Evolutionary conservation across 2,329 filamentous ascomycete species (phyloP).

Genomic region (Rhynchosporium agropyri): DNA sequence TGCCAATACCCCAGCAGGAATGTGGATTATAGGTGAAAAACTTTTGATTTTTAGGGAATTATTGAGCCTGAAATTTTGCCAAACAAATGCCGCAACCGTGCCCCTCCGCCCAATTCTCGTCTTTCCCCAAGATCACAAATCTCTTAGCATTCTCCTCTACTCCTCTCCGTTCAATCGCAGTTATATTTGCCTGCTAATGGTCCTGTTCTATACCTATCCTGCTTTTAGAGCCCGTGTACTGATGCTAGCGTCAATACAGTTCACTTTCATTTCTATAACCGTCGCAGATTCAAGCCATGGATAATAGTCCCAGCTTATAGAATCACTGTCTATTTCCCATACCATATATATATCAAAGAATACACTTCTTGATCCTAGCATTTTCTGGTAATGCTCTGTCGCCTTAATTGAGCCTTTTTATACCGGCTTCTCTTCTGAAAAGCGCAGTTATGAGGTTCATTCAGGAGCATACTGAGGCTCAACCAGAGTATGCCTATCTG

Average conservation of each 20-base stretch:
- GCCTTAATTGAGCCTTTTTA: background rate
- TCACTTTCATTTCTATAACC: background rate
- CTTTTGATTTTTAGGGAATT: background rate
- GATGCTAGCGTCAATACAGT: background rate
- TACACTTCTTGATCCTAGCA: background rate
- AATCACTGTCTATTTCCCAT: background rate
- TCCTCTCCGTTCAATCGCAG: background rate
- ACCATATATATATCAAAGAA: background rate
- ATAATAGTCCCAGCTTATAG: background rate
- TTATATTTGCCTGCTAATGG: background rate
- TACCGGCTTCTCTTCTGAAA: background rate
- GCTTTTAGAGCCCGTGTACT: background rate
- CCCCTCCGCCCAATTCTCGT: background rate
- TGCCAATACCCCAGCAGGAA: no score
- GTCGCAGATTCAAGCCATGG: slow-evolving; percentile 5
- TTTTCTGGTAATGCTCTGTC: background rate
- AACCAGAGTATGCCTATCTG: background rate
- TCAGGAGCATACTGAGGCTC: slow-evolving; percentile 2
- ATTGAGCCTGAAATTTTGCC: background rate
- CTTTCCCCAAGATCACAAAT: background rate
- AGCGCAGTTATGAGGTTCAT: background rate
- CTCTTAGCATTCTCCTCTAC: background rate
- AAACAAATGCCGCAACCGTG: background rate
- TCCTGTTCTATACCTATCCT: background rate
- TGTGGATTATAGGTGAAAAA: background rate